Percentiles rank a stretch among this genome's conserved stretches.
These are phyloP conservation scores for Heterobasidion parviporum DNA, from an alignment of 1,284 basidiomycete genomes.

Conservation along the genomic window DNA sequence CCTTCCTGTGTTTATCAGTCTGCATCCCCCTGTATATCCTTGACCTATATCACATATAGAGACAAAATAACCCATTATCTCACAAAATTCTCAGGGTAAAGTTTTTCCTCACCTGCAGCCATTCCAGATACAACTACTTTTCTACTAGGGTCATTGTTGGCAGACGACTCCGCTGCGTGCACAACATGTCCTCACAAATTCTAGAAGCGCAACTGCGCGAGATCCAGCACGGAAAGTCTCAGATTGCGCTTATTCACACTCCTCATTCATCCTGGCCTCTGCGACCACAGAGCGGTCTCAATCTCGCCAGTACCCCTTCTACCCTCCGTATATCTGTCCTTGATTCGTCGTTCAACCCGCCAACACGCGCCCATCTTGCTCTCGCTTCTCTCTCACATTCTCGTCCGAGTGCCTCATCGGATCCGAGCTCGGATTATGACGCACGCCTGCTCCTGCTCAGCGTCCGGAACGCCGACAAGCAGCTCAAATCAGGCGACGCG, in stretches of 20 bases:
- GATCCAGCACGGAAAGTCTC: constrained; percentile 10
- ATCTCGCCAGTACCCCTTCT: constrained; percentile 4
- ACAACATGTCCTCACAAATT: not conserved
- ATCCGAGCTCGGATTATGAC: constrained; percentile 37
- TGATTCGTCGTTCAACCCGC: constrained; percentile 94
- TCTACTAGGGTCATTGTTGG: not conserved
- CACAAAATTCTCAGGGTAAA: no score
- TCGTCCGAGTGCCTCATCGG: not conserved
- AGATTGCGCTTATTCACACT: constrained; percentile 33
- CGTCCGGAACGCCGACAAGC: constrained; percentile 87
- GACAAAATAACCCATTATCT: no score
- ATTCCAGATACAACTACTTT: not conserved
- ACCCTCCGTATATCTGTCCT: constrained; percentile 56
- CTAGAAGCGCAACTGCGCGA: not conserved
- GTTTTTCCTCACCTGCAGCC: no score
- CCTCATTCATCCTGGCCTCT: constrained; percentile 40
- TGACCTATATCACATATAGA: no score
- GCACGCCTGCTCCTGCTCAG: constrained; percentile 81
- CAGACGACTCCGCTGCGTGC: not conserved
- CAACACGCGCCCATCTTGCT: constrained; percentile 80
- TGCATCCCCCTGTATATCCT: no score
- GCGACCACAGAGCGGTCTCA: not conserved
- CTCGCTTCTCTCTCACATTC: constrained; percentile 48
- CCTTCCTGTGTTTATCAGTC: no score
- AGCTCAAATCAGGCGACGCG: constrained; percentile 64